phyloP scores from a whole-genome alignment of 805 yeast species.

The Phaffomyces opuntiae region DNA sequence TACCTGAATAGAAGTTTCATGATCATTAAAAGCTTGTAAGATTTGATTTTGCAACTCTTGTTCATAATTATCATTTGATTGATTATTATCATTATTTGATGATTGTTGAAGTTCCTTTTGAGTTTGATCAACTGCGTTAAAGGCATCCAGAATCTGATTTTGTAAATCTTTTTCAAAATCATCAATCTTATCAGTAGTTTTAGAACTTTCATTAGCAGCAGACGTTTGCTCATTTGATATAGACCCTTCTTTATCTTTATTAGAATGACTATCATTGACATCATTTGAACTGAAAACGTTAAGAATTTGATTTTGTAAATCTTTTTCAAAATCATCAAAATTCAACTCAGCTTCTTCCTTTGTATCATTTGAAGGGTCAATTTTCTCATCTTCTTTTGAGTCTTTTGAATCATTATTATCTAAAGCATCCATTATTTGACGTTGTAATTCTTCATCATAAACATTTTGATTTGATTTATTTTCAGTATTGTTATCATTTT shows the following conservation, averaged over 20 bases:
- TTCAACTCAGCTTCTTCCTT: no score
- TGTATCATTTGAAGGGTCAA: no score
- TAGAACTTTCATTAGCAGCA: no score
- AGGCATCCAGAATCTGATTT: background rate
- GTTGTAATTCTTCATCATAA: conserved; percentile 12
- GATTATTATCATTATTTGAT: background rate
- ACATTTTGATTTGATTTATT: background rate
- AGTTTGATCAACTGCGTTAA: background rate
- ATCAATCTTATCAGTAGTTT: background rate
- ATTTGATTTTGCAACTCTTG: conserved; percentile 15
- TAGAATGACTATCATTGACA: background rate
- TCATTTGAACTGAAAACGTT: conserved; percentile 14
- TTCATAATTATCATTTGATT: conserved; percentile 11
- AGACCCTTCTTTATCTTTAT: no score
- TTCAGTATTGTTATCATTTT: no score
- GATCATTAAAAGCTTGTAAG: conserved; percentile 6
- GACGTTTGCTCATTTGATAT: no score
- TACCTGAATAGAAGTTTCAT: no score
- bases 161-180: conserved; percentile 6
- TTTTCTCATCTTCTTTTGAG: background rate
- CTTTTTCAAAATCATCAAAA: conserved; percentile 14
- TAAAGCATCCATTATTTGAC: conserved; percentile 15
- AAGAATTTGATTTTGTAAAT: conserved; percentile 20
- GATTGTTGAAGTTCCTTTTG: background rate
- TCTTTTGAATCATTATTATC: background rate